Evolutionary conservation across 2,329 filamentous ascomycete species (phyloP).

Genomic region (Arthrobotrys megalospora): DNA sequence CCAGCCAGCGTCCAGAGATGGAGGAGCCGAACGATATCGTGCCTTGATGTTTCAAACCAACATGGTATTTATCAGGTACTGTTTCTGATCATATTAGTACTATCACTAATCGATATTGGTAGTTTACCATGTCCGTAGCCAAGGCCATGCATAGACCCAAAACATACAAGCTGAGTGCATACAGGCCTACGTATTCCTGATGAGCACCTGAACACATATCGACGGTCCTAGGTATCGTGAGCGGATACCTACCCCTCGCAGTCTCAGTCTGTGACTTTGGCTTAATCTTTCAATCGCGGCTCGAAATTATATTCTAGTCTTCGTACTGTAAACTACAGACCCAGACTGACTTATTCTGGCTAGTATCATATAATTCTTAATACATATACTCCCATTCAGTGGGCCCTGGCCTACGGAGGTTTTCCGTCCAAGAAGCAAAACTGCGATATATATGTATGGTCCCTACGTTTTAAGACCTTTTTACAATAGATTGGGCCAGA

Average conservation of each 20-base stretch:
- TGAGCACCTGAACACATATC: neutral
- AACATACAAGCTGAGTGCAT: neutral
- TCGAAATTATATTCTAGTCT: too few species aligned
- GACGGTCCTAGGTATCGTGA: neutral
- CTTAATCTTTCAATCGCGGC: neutral
- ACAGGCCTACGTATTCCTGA: conserved; percentile 7
- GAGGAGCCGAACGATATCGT: conserved; percentile 24
- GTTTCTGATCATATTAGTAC: neutral
- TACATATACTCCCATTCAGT: neutral
- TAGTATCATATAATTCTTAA: neutral
- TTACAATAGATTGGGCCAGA: neutral
- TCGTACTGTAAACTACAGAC: too few species aligned
- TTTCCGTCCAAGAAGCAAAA: neutral
- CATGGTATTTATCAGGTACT: neutral
- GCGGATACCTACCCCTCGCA: neutral
- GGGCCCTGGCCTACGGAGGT: neutral
- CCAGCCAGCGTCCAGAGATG: conserved; percentile 11
- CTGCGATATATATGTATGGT: neutral
- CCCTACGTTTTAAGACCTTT: neutral
- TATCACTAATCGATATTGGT: conserved; percentile 18
- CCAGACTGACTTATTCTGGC: too few species aligned
- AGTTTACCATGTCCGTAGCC: neutral
- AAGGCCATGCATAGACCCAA: neutral
- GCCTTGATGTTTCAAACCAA: conserved; percentile 20
- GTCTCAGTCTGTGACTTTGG: conserved; percentile 9